Percentiles rank a stretch among this genome's conserved stretches.
Conservation (phyloP, 2,329 filamentous ascomycete genomes). For the Davidsoniella neocaledoniae region DNA sequence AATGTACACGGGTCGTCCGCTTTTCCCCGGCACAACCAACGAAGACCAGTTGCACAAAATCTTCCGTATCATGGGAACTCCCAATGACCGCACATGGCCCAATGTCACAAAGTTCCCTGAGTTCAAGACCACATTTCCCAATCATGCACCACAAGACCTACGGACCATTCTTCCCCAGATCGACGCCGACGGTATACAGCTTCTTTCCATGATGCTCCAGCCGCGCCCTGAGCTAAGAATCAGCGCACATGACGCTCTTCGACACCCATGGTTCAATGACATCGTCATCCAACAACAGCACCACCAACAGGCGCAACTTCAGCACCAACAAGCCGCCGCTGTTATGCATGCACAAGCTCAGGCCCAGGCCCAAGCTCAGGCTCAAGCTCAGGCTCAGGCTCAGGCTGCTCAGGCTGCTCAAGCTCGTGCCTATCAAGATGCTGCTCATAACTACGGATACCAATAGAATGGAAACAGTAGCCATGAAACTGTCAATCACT, state of each 20-base stretch:
- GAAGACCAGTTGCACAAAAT: conserved; percentile 96
- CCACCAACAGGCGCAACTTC: conserved; percentile 18
- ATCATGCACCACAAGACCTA: conserved; percentile 85
- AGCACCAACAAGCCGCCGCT: conserved; percentile 26
- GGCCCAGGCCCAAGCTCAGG: conserved; percentile 5
- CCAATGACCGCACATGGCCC: conserved; percentile 87
- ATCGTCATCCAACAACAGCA: conserved; percentile 40
- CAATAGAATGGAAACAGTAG: conserved; percentile 4
- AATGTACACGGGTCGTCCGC: conserved; percentile 90
- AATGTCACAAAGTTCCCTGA: conserved; percentile 92
- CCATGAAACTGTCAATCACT: too few species aligned
- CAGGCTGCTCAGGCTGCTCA: conserved; percentile 9
- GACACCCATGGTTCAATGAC: conserved; percentile 85
- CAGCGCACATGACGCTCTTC: conserved; percentile 68
- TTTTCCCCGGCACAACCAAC: conserved; percentile 96
- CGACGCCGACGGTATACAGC: conserved; percentile 69
- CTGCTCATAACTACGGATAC: conserved; percentile 5
- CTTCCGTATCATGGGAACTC: conserved; percentile 96
- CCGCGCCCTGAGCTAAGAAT: conserved; percentile 81
- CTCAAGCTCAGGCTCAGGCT: conserved; percentile 7
- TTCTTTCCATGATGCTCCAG: conserved; percentile 83
- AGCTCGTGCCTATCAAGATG: conserved; percentile 6
- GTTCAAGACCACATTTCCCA: conserved; percentile 89
- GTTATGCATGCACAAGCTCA: conserved; percentile 19
- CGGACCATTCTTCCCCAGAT: conserved; percentile 78